Base-by-base conservation (phyloP, 2,329 filamentous ascomycete species). In the Penicillium olsonii region DNA sequence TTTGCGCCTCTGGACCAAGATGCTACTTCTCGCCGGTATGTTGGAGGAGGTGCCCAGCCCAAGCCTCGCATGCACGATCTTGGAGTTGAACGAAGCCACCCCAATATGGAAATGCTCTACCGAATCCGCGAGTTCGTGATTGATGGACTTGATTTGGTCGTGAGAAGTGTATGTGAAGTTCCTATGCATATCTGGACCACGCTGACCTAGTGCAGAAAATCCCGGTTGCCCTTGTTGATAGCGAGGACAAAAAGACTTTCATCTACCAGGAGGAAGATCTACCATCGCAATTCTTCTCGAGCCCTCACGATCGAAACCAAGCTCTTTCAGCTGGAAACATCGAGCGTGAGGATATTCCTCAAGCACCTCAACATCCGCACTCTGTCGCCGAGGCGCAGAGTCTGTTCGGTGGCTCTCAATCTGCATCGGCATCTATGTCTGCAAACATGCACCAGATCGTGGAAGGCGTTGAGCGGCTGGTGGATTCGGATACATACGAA, bases 61-160 rank as follows among this genome's bases (percentile, higher is more conserved):
- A 86, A 85, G 64, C 75, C 75, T 37, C 78, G 77, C 39, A 77
- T 76, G 65, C 75, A 75, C 10, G 80, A 84, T 52, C 62, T 62
- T 26, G 70, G 69, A 9, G 68, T 82, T 26, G 74, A 80, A 52
- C 75, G 80, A 47, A 76, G 78, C 45, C 78, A 83, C 49, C 75
- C 78, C 0, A 82, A 84, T 47, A 74, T 82, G 27, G 85, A 88
- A 66, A 86, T 85, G 80, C 75, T 86, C n/a, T 81, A 82, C 62
- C 78, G 85, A 34, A 77, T 87, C 45, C 78, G 80, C 46, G 83
- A 85, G 52, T 75, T 88, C 26, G 71, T 87, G 7, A 76, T 82
- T 40, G 83, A 84, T 65, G 85, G 82, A 3, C 70, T 86, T 31
- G 70, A 79, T 45, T 68, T 87, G 22, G 79, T 80, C n/a, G 71